These are phyloP conservation scores for Cocos nucifera DNA, from an alignment of 176 grass and related monocot species.

Conservation along the genomic window DNA sequence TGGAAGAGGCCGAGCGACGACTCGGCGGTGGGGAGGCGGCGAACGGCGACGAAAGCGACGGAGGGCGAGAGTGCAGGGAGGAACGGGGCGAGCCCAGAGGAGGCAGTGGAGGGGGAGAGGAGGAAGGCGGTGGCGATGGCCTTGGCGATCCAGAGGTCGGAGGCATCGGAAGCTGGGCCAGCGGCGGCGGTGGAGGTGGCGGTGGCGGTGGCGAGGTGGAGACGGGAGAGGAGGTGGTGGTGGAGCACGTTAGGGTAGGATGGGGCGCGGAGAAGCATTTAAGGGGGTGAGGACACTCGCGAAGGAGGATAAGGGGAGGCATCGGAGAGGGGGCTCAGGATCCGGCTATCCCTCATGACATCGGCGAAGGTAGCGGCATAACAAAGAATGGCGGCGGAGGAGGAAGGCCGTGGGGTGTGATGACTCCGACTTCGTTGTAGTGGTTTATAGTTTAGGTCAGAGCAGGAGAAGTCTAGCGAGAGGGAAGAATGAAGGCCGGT, in stretches of 20 bases:
- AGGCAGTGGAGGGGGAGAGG: slow-evolving; percentile 1
- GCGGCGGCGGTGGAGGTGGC: background rate
- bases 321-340: background rate
- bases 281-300: background rate
- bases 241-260: slow-evolving; percentile 3
- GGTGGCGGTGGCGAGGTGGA: background rate
- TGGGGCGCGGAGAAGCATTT: slow-evolving; percentile 8
- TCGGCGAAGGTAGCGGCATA: too few relatives aligned
- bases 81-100: slow-evolving; percentile 10
- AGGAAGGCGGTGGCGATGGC: slow-evolving; percentile 26
- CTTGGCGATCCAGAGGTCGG: slow-evolving; percentile 82
- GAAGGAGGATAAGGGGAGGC: too few relatives aligned
- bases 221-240: slow-evolving; percentile 21
- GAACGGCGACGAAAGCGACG: slow-evolving; percentile 13
- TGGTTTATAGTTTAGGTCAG: too few relatives aligned
- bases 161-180: background rate
- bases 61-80: slow-evolving; percentile 15
- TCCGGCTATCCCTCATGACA: background rate
- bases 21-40: slow-evolving; percentile 14
- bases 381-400: too few relatives aligned
- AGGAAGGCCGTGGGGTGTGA: too few relatives aligned
- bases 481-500: too few relatives aligned
- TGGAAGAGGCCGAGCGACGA: slow-evolving; percentile 20
- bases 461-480: too few relatives aligned
- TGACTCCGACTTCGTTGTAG: too few relatives aligned